Conservation (phyloP, 177 flowering plant species). For the Vitis hybrid region DNA sequence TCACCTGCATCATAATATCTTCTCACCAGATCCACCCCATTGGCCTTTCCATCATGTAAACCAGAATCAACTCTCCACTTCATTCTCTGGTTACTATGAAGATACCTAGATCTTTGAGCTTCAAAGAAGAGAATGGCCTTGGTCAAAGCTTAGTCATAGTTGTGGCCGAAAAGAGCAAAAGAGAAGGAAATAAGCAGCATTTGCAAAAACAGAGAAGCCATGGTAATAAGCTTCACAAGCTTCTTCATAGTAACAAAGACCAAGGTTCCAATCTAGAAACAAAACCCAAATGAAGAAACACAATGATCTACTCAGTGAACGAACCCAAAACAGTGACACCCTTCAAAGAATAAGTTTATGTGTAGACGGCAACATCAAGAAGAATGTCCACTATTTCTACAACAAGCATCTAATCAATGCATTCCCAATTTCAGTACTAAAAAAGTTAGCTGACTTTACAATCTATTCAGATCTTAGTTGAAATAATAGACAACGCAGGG, state of each 20-base stretch:
- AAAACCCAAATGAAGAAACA: conserved; percentile 7
- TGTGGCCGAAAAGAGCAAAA: conserved; percentile 60
- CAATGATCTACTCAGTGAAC: not conserved
- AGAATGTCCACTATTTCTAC: too few species aligned
- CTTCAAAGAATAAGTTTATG: too few species aligned
- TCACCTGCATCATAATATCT: conserved; percentile 37
- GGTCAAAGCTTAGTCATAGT: conserved; percentile 66
- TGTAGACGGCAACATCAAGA: too few species aligned
- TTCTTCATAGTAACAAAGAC: conserved; percentile 24
- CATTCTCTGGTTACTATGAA: conserved; percentile 70
- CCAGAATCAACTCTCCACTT: conserved; percentile 81
- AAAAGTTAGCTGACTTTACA: too few species aligned
- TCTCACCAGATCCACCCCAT: conserved; percentile 85
- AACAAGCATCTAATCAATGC: too few species aligned
- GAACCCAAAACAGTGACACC: not conserved
- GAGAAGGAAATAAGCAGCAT: conserved; percentile 37
- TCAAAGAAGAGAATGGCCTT: conserved; percentile 85
- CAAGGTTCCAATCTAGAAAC: not conserved
- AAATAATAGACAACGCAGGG: too few species aligned
- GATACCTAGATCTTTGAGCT: conserved; percentile 85
- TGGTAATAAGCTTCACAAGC: conserved; percentile 22
- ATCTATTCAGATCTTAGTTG: too few species aligned
- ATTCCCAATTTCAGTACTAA: too few species aligned
- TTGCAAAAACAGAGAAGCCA: conserved; percentile 40
- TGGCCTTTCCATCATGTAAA: conserved; percentile 69